Base-by-base conservation (phyloP, 495 filamentous ascomycete species). In the Lophium mytilinum region DNA sequence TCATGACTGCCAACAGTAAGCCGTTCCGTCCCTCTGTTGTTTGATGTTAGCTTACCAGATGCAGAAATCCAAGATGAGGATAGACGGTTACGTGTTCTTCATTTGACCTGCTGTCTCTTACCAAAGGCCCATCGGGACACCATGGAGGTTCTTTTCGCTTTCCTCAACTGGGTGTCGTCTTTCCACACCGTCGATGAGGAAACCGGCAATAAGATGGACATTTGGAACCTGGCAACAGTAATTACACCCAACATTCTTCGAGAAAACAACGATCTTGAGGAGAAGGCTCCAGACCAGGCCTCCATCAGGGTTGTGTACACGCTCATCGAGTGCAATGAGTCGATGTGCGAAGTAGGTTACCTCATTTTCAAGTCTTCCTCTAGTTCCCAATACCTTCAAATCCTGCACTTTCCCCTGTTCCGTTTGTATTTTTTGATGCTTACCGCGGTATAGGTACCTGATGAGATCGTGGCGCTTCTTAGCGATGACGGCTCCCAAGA, bases 151-250 rank as follows among this genome's bases (percentile, higher is more conserved):
- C 73, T 99, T 0, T 96, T 95, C 71, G 83, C 81, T 12, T 99
- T 99, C 76, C 77, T 99, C n/a, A 95, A 93, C 66, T 99, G 94
- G 94, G 88, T 86, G 12, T 89, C 90, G 11, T 96, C 93, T 6
- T 99, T 99, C 75, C 90, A 92, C 48, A 89, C 95, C 66, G 85
- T 97, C 18, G 93, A 99, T 64, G 92, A 98, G 64, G 85, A 88
- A 64, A 80, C 80, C 37, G 93, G 93, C 18, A 96, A 90, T 66
- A 96, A 96, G 77, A 99, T 99, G 93, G 93, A 99, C 71, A 89
- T 93, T 49, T 91, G 95, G 71, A 99, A 99, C 66, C 80, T 99
- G 52, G 89, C 93, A 7, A 97, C 94, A n/a, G 93, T 99, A 56
- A 95, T 99, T 61, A 89, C 91, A 6, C 93, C 93, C 0, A 99